These are phyloP conservation scores for Solanum peruvianum DNA, from an alignment of 257 asterid genomes.

Conservation along the genomic window DNA sequence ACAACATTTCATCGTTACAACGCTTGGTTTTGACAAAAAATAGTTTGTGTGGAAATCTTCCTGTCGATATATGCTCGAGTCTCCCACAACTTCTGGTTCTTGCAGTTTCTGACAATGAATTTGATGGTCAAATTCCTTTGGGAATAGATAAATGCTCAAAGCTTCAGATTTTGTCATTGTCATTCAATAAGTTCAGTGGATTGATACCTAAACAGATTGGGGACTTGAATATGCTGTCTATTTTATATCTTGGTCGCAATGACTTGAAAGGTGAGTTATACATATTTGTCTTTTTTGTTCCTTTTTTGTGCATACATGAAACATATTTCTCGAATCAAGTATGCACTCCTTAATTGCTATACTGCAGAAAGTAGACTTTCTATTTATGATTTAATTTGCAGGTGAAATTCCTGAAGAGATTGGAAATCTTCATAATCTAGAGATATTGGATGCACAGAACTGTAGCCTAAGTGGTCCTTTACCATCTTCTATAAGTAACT, in stretches of 20 bases:
- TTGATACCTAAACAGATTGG: not conserved
- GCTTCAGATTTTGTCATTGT: not conserved
- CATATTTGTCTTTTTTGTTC: not conserved
- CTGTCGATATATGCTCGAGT: not conserved
- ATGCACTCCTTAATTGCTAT: not conserved
- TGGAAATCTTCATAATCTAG: constrained; percentile 5
- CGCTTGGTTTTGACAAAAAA: not conserved
- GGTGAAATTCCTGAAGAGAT: constrained; percentile 10
- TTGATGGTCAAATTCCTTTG: not conserved
- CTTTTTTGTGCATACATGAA: not conserved
- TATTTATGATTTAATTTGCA: not conserved
- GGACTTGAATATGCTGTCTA: not conserved
- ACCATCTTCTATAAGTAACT: constrained; percentile 12
- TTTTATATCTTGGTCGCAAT: not conserved
- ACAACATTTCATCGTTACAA: not conserved
- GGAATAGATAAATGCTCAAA: not conserved
- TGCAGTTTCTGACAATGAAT: not conserved
- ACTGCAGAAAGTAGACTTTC: not conserved
- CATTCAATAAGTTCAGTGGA: not conserved
- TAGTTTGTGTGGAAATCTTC: not conserved
- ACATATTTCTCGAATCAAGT: not conserved
- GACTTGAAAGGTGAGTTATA: not conserved
- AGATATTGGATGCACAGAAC: constrained; percentile 1
- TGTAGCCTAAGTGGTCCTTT: constrained; percentile 10
- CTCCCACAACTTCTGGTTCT: not conserved